phyloP scores from a whole-genome alignment of 78 protist species.

The Protostelium mycophagum region DNA sequence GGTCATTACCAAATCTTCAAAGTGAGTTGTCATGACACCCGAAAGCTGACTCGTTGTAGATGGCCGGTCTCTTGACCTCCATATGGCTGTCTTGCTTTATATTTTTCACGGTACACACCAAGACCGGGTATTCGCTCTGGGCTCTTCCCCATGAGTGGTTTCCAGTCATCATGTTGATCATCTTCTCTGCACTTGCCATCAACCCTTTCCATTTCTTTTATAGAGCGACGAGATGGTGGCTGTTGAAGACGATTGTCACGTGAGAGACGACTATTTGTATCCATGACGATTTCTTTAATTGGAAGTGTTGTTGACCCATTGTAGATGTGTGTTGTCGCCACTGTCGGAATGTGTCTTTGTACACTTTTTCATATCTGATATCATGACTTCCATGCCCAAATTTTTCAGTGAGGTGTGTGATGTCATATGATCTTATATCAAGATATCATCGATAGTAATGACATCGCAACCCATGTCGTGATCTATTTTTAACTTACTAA shows the following conservation, averaged over 20 bases:
- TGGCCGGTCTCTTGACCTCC: background rate
- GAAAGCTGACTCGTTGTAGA: background rate
- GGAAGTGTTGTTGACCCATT: background rate
- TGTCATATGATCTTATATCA: background rate
- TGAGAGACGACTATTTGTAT: no score
- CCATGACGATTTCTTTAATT: no score
- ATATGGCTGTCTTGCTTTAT: background rate
- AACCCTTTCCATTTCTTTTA: background rate
- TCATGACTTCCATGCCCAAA: background rate
- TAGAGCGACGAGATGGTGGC: background rate
- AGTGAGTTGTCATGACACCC: background rate
- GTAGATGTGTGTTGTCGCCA: background rate
- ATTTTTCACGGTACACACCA: background rate
- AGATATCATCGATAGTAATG: background rate
- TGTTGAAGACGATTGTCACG: background rate
- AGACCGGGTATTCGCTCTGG: background rate
- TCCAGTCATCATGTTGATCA: background rate
- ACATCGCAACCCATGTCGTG: no score
- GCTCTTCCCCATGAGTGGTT: background rate
- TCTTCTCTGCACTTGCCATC: background rate
- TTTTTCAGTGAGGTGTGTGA: background rate
- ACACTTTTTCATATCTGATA: background rate
- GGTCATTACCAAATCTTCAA: background rate
- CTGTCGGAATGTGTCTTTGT: background rate
- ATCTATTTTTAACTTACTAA: no score